Evolutionary conservation across 306 rosid species (phyloP), one percentile per base, ranked within the genome.

Genomic region (Casuarina cunninghamiana): DNA sequence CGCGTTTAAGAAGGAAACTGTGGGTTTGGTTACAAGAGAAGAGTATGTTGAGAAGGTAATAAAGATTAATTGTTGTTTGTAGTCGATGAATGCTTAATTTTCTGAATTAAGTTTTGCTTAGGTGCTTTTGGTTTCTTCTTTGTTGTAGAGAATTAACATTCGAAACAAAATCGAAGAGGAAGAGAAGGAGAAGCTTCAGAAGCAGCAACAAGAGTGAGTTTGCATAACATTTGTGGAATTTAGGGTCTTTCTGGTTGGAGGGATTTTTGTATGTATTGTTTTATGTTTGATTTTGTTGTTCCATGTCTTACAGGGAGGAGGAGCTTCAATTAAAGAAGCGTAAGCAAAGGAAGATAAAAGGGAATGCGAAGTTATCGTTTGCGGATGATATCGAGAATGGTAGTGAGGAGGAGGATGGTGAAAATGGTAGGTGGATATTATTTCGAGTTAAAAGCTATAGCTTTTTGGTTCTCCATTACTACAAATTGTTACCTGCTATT

Each of bases 141-240:
- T 50, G 48, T 54, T 86, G 69, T 81, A 95, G 99, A 91, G 96
- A 82, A 97, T 93, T 48, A 95, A 87, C 73, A 95, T 95, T 75
- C 92, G 89, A 80, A 95, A 63, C 86, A 95, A 95, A 83, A 66
- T 91, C n/a, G 99, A 95, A 86, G 99, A 95, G 84, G 99, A 95
- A 83, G 99, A 95, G 85, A 95, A 93, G 81, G 99, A 95, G 83
- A 95, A 95, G 77, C 99, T 95, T 84, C 99, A 88, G 82, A 93
- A 93, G 91, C 91, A 83, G 46, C 98, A 86, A 38, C 98, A 90
- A 81, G 96, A 95, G 98, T 93, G 83, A 66, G 93, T 82, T 70
- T 77, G 35, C 43, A 42, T 73, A 62, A 43, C 58, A 57, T 38
- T 73, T 43, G 45, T 63, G 49, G 58, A 50, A n/a, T 46, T 32